Conservation (phyloP, 2,329 filamentous ascomycete species). For the Dissoconium aciculare region DNA sequence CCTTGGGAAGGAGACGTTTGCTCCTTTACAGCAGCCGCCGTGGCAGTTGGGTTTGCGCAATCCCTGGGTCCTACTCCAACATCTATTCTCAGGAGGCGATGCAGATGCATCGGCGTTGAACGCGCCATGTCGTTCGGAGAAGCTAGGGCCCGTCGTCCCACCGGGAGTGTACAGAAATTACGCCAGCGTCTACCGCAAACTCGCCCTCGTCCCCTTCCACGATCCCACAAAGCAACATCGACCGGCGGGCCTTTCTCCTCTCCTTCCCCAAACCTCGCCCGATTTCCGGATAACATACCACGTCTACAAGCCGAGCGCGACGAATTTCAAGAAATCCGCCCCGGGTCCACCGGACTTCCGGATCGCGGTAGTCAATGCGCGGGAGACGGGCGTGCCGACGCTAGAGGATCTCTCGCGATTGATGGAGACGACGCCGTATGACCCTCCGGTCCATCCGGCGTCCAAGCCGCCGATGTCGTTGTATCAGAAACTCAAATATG, state of each 20-base stretch:
- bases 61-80: background rate
- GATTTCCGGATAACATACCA: constrained; percentile 65
- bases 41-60: constrained; percentile 24
- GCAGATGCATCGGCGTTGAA: constrained; percentile 1
- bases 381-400: constrained; percentile 55
- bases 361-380: constrained; percentile 66
- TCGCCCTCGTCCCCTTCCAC: constrained; percentile 59
- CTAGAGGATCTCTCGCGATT: constrained; percentile 56
- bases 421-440: constrained; percentile 57
- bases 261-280: constrained; percentile 16
- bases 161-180: constrained; percentile 42
- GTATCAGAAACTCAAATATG: constrained; percentile 70
- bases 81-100: background rate
- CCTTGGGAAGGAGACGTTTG: constrained; percentile 13
- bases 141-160: constrained; percentile 31
- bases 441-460: too few relatives aligned
- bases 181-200: constrained; percentile 56
- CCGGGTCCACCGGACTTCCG: constrained; percentile 71
- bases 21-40: constrained; percentile 11
- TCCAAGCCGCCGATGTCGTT: constrained; percentile 35
- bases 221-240: constrained; percentile 34
- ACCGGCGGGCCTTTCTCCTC: constrained; percentile 20
- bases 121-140: too few relatives aligned
- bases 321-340: constrained; percentile 61
- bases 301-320: constrained; percentile 57